These are phyloP conservation scores for Luzula sylvatica DNA, from an alignment of 176 grass and related monocot species.

Conservation along the genomic window DNA sequence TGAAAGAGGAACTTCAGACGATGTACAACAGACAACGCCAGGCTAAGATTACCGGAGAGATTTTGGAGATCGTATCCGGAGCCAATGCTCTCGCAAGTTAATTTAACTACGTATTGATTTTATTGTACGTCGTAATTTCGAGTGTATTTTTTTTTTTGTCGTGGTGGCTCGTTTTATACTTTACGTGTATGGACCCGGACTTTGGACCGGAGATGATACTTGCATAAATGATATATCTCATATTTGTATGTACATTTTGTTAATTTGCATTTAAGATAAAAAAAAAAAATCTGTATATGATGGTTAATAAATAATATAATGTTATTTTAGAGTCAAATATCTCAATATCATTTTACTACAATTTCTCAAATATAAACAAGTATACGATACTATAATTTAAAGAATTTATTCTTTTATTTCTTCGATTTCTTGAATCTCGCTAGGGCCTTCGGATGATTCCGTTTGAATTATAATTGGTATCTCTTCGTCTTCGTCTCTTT, in stretches of 20 bases:
- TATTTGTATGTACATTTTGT: no score
- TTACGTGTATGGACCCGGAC: background rate
- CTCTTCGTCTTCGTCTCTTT: background rate
- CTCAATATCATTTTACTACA: no score
- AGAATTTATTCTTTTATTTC: background rate
- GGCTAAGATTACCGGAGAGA: constrained; percentile 89
- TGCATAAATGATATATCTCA: no score
- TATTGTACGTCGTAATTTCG: no score
- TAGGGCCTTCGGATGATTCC: background rate
- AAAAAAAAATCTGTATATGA: no score
- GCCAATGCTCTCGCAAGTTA: constrained; percentile 34
- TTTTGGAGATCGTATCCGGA: constrained; percentile 70
- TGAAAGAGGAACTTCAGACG: constrained; percentile 39
- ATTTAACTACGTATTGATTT: no score
- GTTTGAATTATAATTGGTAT: background rate
- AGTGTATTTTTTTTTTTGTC: background rate
- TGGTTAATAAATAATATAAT: no score
- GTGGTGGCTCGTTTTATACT: background rate
- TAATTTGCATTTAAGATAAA: no score
- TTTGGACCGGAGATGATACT: no score
- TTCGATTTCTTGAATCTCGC: background rate
- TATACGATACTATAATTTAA: no score
- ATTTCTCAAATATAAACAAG: no score
- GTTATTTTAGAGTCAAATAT: no score
- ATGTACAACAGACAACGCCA: constrained; percentile 62